Evolutionary conservation across 768 basidiomycete species (phyloP), one percentile per base, ranked within the genome.

Genomic region (Pleurotus cornucopiae): DNA sequence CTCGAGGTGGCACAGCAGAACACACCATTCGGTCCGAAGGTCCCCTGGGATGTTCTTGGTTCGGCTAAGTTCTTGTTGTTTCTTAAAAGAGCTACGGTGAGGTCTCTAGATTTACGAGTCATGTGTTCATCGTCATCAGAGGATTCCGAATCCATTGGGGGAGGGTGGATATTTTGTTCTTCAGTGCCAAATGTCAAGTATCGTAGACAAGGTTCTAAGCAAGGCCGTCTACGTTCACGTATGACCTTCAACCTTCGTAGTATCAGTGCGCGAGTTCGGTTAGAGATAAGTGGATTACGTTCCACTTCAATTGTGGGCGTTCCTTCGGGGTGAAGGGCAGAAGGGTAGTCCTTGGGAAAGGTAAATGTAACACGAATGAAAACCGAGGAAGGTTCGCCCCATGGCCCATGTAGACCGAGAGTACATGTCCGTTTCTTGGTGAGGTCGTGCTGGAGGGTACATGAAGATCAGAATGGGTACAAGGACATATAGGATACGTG

Each of bases 361-460:
- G 83, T 86, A 72, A 97, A 95, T 1, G 90, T 88, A 23, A 96
- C 81, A 0, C 95, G 86, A 57, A 94, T 85, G 71, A 92, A 94
- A 5, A 89, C 88, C 16, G 86, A 88, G 9, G 86, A 87, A 0
- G 80, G 82, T 55, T 88, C 88, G n/a, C 90, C 92, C 94, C 94
- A 95, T 2, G 93, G 94, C 2, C 91, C 91, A 60, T 91, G 85
- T 43, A 98, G 73, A 3, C 92, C 90, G 46, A 97, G 76, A 1
- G 92, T 94, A 62, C 91, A 91, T 12, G 84, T 88, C 7, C 92
- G 83, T 62, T 80, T 84, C 66, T 88, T 89, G 6, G 77, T 75
- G 39, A 89, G 72, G 54, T 89, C 88, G 45, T 83, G 82, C 86
- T 88, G 60, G 2, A 49, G 48, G 41, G 46, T 14, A 61, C 30